phyloP scores from a whole-genome alignment of 2,329 filamentous ascomycete species.

The Colletotrichum lentis region DNA sequence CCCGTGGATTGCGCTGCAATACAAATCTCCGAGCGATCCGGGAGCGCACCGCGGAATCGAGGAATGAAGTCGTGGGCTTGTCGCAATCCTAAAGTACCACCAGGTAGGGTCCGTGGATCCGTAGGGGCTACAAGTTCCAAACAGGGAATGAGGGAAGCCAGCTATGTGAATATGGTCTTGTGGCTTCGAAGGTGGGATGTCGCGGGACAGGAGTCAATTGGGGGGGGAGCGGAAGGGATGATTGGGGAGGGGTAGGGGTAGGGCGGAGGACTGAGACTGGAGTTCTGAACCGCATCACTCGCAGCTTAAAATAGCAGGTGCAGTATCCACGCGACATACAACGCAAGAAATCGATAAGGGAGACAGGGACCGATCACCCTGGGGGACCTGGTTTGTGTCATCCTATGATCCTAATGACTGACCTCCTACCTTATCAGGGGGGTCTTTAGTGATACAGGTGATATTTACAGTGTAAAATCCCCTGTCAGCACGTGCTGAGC shows the following conservation, averaged over 20 bases:
- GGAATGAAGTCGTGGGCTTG: not conserved
- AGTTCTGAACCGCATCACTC: not conserved
- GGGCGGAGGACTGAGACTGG: not conserved
- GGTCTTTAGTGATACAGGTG: not conserved
- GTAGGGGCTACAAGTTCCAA: not conserved
- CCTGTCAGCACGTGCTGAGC: conserved; percentile 22
- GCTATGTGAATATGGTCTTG: not conserved
- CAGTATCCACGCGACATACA: conserved; percentile 20
- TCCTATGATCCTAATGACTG: conserved; percentile 18
- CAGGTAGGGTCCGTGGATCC: not conserved
- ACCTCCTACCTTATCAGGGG: not conserved
- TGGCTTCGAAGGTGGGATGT: conserved; percentile 10
- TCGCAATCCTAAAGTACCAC: conserved; percentile 1
- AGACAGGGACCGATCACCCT: not conserved
- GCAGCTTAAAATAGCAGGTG: not conserved
- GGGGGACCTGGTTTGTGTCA: conserved; percentile 25
- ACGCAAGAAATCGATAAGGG: not conserved
- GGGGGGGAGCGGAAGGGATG: no score
- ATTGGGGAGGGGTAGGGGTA: not conserved
- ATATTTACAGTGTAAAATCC: not conserved
- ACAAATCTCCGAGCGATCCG: conserved; percentile 31
- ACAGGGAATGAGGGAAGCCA: not conserved
- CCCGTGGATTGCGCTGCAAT: conserved; percentile 2
- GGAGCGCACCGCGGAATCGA: not conserved
- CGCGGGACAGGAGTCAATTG: not conserved